Evolutionary conservation across 441 rosid species (phyloP), one percentile per base, ranked within the genome.

Genomic region (Mallotus japonicus): DNA sequence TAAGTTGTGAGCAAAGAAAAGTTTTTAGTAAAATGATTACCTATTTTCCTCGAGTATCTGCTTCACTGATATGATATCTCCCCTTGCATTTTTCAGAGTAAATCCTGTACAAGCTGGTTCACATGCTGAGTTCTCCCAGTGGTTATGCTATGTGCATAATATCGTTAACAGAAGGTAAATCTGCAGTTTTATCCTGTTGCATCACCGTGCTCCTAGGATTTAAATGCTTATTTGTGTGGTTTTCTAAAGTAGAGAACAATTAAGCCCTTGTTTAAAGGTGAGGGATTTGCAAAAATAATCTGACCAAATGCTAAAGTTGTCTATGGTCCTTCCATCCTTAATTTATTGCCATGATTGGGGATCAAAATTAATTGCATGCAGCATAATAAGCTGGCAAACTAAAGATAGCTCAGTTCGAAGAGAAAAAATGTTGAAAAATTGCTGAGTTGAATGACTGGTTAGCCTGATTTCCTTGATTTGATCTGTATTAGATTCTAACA

Each of bases 121-220:
- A 76, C 99, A 95, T 56, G 81, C 88, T 55, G 95, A 95, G 62
- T 92, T 92, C 80, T 92, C 99, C 6, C 91, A 82, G 42, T 92
- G 99, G 99, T 80, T 95, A 42, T 95, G 99, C 73, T 89, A 87
- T 51, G 90, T 90, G 59, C 98, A 95, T 81, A 95, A 95, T 81
- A 85, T 92, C 60, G 95, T 95, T 60, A 95, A 91, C 69, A 87
- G 98, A 87, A 92, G 99, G 99, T 91, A 84, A 73, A 44, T 61
- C 47, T 17, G 22, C 61, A 51, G 16, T 49, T 49, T 50, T 22
- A 3, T 40, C 22, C 66, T 37, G 20, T 8, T 66, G 3, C 22
- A 40, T 20, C 13, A 28, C 34, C 40, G 15, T 42, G 14, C 34
- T 51, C 40, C 16, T 40, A 9, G 28, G 22, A 40, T 22, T 72